phyloP scores from a whole-genome alignment of 352 stramenopile species.

The Halophytophthora batemanensis region DNA sequence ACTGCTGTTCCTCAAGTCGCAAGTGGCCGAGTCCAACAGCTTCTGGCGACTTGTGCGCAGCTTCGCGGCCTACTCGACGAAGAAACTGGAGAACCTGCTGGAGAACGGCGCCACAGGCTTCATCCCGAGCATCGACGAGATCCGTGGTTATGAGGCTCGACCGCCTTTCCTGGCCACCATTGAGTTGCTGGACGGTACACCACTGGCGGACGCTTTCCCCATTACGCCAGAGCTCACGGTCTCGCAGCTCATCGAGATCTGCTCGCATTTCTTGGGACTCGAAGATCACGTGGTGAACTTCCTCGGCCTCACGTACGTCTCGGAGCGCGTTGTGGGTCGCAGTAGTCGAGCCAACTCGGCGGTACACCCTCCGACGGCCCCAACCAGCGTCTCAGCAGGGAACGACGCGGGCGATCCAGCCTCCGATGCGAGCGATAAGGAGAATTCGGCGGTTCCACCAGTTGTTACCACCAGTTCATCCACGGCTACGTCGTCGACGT shows the following conservation, averaged over 20 bases:
- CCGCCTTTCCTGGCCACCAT: conserved; percentile 92
- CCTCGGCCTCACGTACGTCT: conserved; percentile 53
- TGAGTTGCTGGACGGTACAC: conserved; percentile 90
- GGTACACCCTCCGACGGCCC: conserved; percentile 21
- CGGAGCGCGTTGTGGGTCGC: conserved; percentile 36
- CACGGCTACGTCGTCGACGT: conserved; percentile 30
- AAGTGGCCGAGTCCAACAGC: conserved; percentile 66
- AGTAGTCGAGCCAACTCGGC: conserved; percentile 27
- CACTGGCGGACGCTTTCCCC: conserved; percentile 89
- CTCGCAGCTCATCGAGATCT: conserved; percentile 90
- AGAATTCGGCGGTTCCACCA: conserved; percentile 11
- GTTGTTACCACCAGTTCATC: conserved; percentile 21
- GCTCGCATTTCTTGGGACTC: conserved; percentile 88
- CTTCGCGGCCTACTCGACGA: conserved; percentile 90
- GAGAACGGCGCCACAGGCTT: conserved; percentile 89
- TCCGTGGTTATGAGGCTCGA: conserved; percentile 90
- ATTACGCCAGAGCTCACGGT: conserved; percentile 92
- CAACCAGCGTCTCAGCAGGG: conserved; percentile 20
- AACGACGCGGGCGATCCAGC: conserved; percentile 28
- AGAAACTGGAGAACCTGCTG: conserved; percentile 90
- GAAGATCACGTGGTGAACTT: conserved; percentile 86
- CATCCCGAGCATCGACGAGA: conserved; percentile 92
- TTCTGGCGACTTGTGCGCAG: conserved; percentile 80
- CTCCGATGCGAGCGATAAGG: conserved; percentile 20
- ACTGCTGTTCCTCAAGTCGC: conserved; percentile 87